Conservation (phyloP, 2,329 filamentous ascomycete species). For the Pseudogymnoascus sp. region DNA sequence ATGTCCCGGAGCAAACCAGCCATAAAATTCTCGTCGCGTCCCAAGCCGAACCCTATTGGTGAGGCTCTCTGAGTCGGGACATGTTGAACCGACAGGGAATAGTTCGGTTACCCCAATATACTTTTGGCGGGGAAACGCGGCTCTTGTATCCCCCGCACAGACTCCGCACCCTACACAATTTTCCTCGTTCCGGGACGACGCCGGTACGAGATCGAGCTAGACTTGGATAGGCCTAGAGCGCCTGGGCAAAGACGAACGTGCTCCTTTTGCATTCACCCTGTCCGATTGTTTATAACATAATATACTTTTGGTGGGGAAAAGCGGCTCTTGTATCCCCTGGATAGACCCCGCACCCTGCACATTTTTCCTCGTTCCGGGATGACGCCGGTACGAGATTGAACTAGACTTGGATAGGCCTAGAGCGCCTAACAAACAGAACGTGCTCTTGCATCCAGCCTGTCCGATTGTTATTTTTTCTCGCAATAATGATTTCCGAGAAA, state of each 20-base stretch:
- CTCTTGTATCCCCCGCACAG: not conserved
- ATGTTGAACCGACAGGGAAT: not conserved
- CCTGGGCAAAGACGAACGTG: too few relatives aligned
- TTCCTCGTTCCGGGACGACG: not conserved
- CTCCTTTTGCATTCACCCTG: too few relatives aligned
- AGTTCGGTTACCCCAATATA: not conserved
- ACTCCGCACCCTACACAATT: not conserved
- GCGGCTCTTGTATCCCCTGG: not conserved
- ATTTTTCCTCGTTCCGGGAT: not conserved
- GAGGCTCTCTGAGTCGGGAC: not conserved
- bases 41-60: not conserved
- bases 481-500: not conserved
- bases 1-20: not conserved
- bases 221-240: not conserved
- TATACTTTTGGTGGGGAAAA: not conserved
- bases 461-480: not conserved
- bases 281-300: too few relatives aligned
- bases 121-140: not conserved
- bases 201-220: not conserved
- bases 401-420: not conserved
- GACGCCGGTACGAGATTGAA: not conserved
- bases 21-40: not conserved
- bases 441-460: not conserved
- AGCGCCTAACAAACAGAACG: not conserved
- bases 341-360: not conserved